Conservation (phyloP, 139 green algal genomes). For the Spirogloea muscicola region DNA sequence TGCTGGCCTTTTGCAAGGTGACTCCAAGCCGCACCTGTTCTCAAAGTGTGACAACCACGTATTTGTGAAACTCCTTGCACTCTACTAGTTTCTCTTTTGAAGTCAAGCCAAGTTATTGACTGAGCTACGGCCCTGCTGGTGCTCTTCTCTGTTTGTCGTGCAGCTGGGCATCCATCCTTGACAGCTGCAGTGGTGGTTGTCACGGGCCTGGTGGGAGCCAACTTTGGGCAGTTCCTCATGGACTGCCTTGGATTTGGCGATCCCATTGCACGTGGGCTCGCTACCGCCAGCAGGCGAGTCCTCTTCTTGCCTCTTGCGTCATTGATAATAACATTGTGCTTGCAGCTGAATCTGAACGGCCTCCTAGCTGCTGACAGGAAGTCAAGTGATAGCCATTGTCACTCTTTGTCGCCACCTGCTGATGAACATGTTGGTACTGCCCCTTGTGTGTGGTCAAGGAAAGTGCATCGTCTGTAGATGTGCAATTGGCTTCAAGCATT, state of each 20-base stretch:
- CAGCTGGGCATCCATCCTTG: constrained; percentile 62
- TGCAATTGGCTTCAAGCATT: too few relatives aligned
- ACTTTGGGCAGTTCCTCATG: constrained; percentile 70
- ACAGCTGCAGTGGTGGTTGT: constrained; percentile 76
- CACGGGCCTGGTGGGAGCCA: constrained; percentile 70
- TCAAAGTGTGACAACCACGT: background rate
- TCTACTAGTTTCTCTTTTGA: too few relatives aligned
- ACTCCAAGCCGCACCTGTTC: background rate
- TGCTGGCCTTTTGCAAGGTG: constrained; percentile 26
- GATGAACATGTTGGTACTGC: too few relatives aligned
- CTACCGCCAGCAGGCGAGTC: constrained; percentile 60
- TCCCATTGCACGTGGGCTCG: constrained; percentile 74
- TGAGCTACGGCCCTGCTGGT: background rate
- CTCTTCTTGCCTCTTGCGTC: background rate
- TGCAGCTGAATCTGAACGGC: too few relatives aligned
- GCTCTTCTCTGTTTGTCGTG: background rate
- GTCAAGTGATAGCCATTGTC: too few relatives aligned
- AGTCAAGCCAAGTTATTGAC: too few relatives aligned
- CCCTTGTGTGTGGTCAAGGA: too few relatives aligned
- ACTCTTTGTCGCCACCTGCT: too few relatives aligned
- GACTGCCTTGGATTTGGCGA: constrained; percentile 64
- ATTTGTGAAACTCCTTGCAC: background rate
- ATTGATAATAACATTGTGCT: too few relatives aligned
- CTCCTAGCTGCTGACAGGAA: too few relatives aligned
- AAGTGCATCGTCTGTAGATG: too few relatives aligned